Evolutionary conservation across 208 protist genomes (phyloP).

Genomic region (Trypanosoma cruzi): DNA sequence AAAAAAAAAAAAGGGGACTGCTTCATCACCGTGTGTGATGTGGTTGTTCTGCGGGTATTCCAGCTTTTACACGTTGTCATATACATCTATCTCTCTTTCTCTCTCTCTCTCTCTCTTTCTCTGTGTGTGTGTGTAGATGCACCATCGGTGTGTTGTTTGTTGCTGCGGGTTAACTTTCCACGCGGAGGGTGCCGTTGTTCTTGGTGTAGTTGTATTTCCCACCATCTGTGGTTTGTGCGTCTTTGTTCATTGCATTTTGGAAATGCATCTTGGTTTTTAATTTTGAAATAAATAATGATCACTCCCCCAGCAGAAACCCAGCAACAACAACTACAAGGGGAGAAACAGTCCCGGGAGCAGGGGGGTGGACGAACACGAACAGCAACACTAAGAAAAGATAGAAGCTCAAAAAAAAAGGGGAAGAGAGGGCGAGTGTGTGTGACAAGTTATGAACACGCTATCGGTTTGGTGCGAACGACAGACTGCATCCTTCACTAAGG

Average conservation of each 20-base stretch:
- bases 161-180: background rate
- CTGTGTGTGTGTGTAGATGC: too few relatives aligned
- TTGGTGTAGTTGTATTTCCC: background rate
- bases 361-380: background rate
- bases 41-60: background rate
- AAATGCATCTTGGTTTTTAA: background rate
- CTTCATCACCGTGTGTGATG: background rate
- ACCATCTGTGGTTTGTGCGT: background rate
- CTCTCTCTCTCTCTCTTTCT: too few relatives aligned
- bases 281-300: background rate
- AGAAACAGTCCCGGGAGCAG: too few relatives aligned
- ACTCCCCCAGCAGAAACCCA: background rate
- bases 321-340: too few relatives aligned
- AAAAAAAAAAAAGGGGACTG: slow-evolving; percentile 3
- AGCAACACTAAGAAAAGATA: background rate
- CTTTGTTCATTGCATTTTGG: background rate
- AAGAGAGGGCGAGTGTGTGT: background rate
- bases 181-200: background rate
- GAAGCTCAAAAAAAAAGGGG: slow-evolving; percentile 1
- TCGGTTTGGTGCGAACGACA: slow-evolving; percentile 23
- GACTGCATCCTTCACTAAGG: slow-evolving; percentile 23
- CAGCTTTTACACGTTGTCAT: too few relatives aligned
- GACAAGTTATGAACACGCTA: slow-evolving; percentile 1
- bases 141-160: background rate
- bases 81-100: too few relatives aligned